These are phyloP conservation scores for Chenopodium suecicum DNA, from an alignment of 148 eudicot species.

Conservation along the genomic window DNA sequence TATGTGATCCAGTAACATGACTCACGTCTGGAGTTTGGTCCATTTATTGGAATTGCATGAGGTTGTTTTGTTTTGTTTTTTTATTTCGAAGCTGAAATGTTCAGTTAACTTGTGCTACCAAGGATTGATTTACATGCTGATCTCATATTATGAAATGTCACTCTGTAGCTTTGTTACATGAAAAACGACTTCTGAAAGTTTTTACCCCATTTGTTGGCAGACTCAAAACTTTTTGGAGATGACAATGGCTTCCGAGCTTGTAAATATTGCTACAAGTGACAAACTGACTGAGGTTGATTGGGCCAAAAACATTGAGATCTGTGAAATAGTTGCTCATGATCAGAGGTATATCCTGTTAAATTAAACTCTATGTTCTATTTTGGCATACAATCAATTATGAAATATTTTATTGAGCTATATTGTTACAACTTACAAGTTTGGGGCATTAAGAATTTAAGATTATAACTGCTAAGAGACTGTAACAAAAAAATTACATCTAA, in stretches of 20 bases:
- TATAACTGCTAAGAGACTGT: not conserved
- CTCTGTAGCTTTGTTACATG: not conserved
- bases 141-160: not conserved
- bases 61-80: not conserved
- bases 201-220: constrained; percentile 17
- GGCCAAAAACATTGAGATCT: constrained; percentile 85
- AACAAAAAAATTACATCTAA: not conserved
- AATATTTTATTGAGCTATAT: not conserved
- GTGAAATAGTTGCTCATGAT: constrained; percentile 81
- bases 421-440: not conserved
- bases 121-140: not conserved
- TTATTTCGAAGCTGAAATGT: not conserved
- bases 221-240: not conserved
- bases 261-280: constrained; percentile 77
- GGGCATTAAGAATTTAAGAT: not conserved
- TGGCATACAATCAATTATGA: not conserved
- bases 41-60: not conserved
- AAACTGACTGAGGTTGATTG: constrained; percentile 84
- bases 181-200: not conserved
- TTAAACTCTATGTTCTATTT: constrained; percentile 1
- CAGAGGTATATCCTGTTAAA: constrained; percentile 45
- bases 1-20: not conserved
- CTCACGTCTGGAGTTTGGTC: not conserved
- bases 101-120: not conserved
- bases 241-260: constrained; percentile 78